phyloP scores from a whole-genome alignment of 2,329 filamentous ascomycete genomes.

The Hymenoscyphus linearis region DNA sequence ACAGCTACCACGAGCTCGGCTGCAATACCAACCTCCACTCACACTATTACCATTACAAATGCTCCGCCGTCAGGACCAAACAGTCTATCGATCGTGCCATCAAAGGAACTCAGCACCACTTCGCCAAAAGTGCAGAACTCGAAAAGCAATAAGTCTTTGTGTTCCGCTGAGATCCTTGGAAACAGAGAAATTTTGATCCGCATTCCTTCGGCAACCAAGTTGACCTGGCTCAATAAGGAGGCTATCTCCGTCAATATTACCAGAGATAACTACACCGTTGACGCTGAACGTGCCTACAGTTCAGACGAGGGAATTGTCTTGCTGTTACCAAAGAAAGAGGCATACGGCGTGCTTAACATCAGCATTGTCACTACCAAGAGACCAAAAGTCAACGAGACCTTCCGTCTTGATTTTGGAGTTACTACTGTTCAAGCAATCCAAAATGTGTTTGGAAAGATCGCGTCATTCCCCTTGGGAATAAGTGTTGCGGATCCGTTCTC shows the following conservation, averaged over 20 bases:
- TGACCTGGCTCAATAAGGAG: conserved; percentile 50
- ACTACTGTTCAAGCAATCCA: conserved; percentile 24
- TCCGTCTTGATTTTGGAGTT: conserved; percentile 53
- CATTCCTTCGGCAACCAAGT: conserved; percentile 46
- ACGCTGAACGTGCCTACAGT: conserved; percentile 38
- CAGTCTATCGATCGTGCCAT: conserved; percentile 37
- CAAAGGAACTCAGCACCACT: conserved; percentile 33
- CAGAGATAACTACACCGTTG: conserved; percentile 42
- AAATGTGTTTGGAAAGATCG: conserved; percentile 22
- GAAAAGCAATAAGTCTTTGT: conserved; percentile 33
- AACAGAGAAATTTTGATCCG: conserved; percentile 49
- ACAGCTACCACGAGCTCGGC: conserved; percentile 25
- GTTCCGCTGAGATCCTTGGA: conserved; percentile 42
- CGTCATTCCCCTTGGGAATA: conserved; percentile 11
- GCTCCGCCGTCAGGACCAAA: conserved; percentile 33
- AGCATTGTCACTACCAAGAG: conserved; percentile 53
- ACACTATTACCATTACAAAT: conserved; percentile 31
- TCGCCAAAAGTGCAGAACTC: conserved; percentile 15
- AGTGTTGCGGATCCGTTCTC: conserved; percentile 9
- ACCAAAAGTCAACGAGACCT: conserved; percentile 56
- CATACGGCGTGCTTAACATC: conserved; percentile 53
- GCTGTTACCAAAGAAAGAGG: conserved; percentile 49
- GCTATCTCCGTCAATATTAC: conserved; percentile 52
- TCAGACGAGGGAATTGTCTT: conserved; percentile 31
- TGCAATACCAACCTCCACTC: conserved; percentile 26